phyloP scores from a whole-genome alignment of 2,329 filamentous ascomycete genomes.

The Ophiostoma ulmi region DNA sequence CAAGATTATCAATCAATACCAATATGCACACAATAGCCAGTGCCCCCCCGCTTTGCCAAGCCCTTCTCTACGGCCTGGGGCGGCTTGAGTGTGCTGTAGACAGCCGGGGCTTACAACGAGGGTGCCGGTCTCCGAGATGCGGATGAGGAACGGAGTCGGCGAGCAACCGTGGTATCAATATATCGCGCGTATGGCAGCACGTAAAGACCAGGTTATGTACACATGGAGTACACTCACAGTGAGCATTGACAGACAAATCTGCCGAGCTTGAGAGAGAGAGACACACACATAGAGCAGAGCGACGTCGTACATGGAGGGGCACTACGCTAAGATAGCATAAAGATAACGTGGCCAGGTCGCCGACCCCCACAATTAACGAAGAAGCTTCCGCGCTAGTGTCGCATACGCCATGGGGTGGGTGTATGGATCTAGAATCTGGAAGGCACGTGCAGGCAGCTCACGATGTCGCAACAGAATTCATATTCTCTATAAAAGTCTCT shows the following conservation, averaged over 20 bases:
- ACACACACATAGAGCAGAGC: neutral
- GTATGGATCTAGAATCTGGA: constrained; percentile 10
- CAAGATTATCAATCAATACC: constrained; percentile 4
- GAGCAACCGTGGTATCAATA: neutral
- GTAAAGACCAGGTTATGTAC: neutral
- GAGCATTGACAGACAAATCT: neutral
- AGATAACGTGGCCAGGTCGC: constrained; percentile 14
- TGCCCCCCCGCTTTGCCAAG: neutral
- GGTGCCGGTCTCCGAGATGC: neutral
- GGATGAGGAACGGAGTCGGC: neutral
- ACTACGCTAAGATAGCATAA: constrained; percentile 16
- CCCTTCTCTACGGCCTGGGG: neutral
- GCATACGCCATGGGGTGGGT: neutral
- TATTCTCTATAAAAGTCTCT: neutral
- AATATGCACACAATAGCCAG: neutral
- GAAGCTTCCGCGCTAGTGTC: constrained; percentile 7
- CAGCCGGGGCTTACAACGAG: too few relatives aligned
- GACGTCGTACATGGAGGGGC: neutral
- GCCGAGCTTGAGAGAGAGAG: neutral
- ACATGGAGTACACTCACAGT: neutral
- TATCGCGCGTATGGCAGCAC: neutral
- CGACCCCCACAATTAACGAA: neutral
- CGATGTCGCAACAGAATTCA: neutral
- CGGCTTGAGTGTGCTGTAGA: neutral
- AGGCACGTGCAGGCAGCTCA: neutral